Percentiles rank a stretch among this genome's conserved stretches.
Evolutionary conservation across 768 basidiomycete genomes (phyloP).

Genomic region (Trametes cubensis): DNA sequence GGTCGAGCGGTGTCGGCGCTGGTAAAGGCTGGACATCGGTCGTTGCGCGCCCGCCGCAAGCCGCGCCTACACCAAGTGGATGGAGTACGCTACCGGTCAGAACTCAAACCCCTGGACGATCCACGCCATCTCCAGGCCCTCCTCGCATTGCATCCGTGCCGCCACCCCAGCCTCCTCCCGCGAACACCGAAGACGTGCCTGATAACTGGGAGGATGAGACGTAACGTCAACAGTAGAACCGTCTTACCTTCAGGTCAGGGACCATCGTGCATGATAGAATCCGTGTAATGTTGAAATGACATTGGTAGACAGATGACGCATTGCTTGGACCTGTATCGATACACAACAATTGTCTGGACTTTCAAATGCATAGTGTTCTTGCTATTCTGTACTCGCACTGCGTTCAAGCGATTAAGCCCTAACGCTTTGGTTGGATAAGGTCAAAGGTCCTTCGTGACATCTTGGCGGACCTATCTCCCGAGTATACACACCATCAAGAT

Average conservation of each 20-base stretch:
- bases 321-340: constrained; percentile 10
- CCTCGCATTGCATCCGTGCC: neutral
- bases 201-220: constrained; percentile 61
- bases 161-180: constrained; percentile 14
- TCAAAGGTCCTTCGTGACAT: too few relatives aligned
- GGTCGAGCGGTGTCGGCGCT: constrained; percentile 5
- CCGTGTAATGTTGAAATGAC: neutral
- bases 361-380: neutral
- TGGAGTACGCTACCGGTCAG: constrained; percentile 18
- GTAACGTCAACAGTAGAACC: constrained; percentile 26
- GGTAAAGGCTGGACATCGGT: constrained; percentile 40
- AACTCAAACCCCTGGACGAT: constrained; percentile 13
- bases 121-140: constrained; percentile 21
- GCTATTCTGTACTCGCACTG: neutral
- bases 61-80: constrained; percentile 18
- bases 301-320: neutral
- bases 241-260: neutral
- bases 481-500: too few relatives aligned
- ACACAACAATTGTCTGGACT: neutral
- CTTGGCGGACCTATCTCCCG: too few relatives aligned
- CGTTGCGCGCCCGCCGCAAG: constrained; percentile 29
- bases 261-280: neutral
- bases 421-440: too few relatives aligned
- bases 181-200: constrained; percentile 40
- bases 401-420: too few relatives aligned